Conservation (phyloP, 2,329 filamentous ascomycete species). For the Penicillium palitans region DNA sequence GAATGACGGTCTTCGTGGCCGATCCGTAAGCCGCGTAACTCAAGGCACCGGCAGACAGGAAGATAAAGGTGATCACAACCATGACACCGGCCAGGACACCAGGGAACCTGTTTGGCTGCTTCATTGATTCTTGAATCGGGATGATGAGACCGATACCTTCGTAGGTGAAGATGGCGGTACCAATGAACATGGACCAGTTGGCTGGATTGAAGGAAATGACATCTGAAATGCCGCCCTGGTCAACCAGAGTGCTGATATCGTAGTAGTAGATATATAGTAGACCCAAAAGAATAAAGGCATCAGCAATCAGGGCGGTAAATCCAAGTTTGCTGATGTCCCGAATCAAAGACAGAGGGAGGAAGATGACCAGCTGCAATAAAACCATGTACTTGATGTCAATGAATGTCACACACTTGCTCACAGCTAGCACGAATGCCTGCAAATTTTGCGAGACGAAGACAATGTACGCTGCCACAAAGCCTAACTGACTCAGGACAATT, state of each 20-base stretch:
- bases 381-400: conserved; percentile 90
- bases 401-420: conserved; percentile 79
- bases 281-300: conserved; percentile 90
- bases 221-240: conserved; percentile 73
- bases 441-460: conserved; percentile 96
- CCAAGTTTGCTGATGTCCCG: conserved; percentile 97
- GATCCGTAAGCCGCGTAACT: conserved; percentile 97
- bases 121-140: conserved; percentile 97
- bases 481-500: conserved; percentile 92
- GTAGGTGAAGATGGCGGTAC: conserved; percentile 98
- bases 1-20: conserved; percentile 90
- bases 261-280: conserved; percentile 95
- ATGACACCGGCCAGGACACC: conserved; percentile 85
- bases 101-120: conserved; percentile 84
- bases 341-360: conserved; percentile 88
- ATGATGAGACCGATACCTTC: conserved; percentile 97
- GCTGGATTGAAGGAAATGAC: conserved; percentile 86
- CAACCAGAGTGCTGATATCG: conserved; percentile 79
- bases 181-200: conserved; percentile 97
- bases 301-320: conserved; percentile 88
- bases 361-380: conserved; percentile 91
- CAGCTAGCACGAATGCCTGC: conserved; percentile 89
- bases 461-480: conserved; percentile 92
- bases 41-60: conserved; percentile 85
- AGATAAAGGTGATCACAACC: conserved; percentile 90